Conservation (phyloP, 1,139 yeast species). For the Saccharomyces hybrid region DNA sequence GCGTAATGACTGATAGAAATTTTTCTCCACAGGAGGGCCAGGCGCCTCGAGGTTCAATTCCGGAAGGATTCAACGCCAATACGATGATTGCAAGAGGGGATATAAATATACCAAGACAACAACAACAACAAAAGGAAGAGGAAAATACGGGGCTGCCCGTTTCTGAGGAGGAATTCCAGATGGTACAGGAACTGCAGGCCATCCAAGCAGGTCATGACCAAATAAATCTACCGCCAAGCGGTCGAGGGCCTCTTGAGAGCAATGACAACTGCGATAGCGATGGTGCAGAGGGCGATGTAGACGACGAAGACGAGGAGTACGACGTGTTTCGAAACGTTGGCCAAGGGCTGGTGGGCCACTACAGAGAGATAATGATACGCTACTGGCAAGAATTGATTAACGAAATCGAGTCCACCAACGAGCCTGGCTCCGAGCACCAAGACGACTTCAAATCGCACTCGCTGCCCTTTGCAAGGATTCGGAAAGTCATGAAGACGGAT, state of each 20-base stretch:
- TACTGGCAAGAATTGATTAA: conserved; percentile 96
- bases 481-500: conserved; percentile 91
- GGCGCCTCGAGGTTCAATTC: background rate
- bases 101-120: background rate
- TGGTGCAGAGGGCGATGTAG: conserved; percentile 6
- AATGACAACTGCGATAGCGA: background rate
- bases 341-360: conserved; percentile 78
- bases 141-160: background rate
- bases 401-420: conserved; percentile 53
- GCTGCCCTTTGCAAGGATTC: conserved; percentile 86
- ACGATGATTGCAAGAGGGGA: background rate
- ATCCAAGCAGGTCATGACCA: background rate
- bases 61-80: background rate
- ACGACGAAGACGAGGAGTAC: conserved; percentile 35
- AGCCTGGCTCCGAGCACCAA: conserved; percentile 24
- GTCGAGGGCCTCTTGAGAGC: background rate
- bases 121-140: background rate
- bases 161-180: background rate
- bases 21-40: background rate
- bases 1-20: background rate
- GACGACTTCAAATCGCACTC: conserved; percentile 86
- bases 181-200: background rate
- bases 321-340: conserved; percentile 91
- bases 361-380: conserved; percentile 83
- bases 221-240: background rate